Base-by-base conservation (phyloP, 2,329 filamentous ascomycete species). In the Trichoderma sp. region DNA sequence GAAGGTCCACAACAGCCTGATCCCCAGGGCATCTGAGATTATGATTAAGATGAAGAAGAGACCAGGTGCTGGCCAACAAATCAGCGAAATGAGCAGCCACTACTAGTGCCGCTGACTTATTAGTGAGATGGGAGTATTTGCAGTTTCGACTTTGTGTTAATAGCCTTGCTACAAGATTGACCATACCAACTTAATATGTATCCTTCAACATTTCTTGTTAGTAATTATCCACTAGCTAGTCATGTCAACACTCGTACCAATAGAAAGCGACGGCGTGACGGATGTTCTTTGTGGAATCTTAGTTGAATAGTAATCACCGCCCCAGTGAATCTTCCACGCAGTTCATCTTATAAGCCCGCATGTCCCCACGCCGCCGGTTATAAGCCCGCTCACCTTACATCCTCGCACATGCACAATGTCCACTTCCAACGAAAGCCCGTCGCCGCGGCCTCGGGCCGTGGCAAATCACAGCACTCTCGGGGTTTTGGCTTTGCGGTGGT, bases 1-100 rank as follows among this genome's bases (percentile, higher is more conserved):
- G 76, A 75, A 74, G 57, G 72, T 76, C 80, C 63, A 66, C 59
- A 62, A 62, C 59, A 62, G 59, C 59, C 28, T 62, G 20, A 62
- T 62, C 1, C 59, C 59, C 20, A 39, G 59, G n/a, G 59, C 59
- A 3, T 62, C 59, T 43, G 34, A 62, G 12, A 62, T 62, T 26
- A 62, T 62, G 13, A 39, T 62, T 2, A 62, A 62, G 34, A 20
- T 62, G 8, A 62, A 28, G 34, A 62, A 26, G 34, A 62, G 59
- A 9, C 23, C 59, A 4, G 59, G 20, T 2, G 30, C 30, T 20
- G 32, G 17, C 3, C 30, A 59, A 6, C 57, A 13, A 8, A 59
- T 59, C 9, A 20, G 57, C 57, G 28, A 59, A 1, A 34, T 59
- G 30, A 34, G 17, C 12, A 59, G 30, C 30, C 57, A 59, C 30